Conservation (phyloP, 108 stramenopile species). For the Stephanodiscus minutulus region DNA sequence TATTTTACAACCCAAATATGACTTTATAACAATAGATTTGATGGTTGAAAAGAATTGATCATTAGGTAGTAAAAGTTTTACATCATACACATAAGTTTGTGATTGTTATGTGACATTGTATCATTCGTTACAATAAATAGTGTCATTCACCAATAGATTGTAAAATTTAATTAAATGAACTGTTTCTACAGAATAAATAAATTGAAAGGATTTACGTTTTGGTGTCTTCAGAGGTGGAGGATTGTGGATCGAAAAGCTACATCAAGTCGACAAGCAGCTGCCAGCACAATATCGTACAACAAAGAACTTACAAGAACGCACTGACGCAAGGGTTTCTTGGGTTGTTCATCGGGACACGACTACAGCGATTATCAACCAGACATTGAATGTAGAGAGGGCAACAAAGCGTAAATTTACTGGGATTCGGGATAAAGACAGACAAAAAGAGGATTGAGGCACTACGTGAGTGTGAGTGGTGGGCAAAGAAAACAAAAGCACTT, state of each 20-base stretch:
- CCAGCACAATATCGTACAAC: conserved; percentile 1
- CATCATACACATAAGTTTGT: too few relatives aligned
- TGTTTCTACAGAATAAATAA: too few relatives aligned
- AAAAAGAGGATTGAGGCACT: not conserved
- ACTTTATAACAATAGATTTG: too few relatives aligned
- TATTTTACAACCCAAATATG: too few relatives aligned
- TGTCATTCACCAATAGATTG: too few relatives aligned
- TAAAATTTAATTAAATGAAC: too few relatives aligned
- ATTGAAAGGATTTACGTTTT: not conserved
- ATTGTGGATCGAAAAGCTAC: conserved; percentile 2
- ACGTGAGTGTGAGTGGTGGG: not conserved
- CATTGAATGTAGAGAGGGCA: not conserved
- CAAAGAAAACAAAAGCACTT: not conserved
- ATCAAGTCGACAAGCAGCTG: not conserved
- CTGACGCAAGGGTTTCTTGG: not conserved
- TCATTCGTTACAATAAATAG: too few relatives aligned
- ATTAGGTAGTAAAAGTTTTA: too few relatives aligned
- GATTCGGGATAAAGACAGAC: not conserved
- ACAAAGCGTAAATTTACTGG: not conserved
- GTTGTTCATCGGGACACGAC: not conserved
- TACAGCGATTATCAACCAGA: too few relatives aligned
- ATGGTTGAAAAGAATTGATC: too few relatives aligned
- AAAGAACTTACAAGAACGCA: not conserved
- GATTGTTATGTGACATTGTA: too few relatives aligned
- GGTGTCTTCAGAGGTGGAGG: conserved; percentile 3